These are phyloP conservation scores for Remersonia thermophila DNA, from an alignment of 2,329 filamentous ascomycete species.

Conservation along the genomic window DNA sequence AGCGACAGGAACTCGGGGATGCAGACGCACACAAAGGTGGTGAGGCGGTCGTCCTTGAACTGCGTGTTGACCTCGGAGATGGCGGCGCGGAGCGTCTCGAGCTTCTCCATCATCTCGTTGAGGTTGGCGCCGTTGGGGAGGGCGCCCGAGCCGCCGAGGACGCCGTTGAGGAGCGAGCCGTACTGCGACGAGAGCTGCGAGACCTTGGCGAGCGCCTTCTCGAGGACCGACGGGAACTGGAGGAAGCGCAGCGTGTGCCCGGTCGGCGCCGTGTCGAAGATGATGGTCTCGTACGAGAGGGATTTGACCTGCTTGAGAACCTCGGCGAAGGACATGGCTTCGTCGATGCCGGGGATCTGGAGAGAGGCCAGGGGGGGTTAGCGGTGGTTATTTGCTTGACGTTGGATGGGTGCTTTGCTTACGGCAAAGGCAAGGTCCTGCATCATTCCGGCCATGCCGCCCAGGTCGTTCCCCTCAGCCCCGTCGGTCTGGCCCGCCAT, in stretches of 20 bases:
- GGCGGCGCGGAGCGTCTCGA: conserved; percentile 84
- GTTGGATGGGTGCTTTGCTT: too few species aligned
- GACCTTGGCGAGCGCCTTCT: conserved; percentile 96
- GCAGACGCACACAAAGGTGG: conserved; percentile 95
- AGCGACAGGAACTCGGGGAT: conserved; percentile 94
- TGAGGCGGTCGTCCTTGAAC: conserved; percentile 93
- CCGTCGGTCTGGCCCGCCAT: conserved; percentile 49
- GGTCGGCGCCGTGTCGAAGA: conserved; percentile 97
- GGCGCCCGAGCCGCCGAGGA: conserved; percentile 57
- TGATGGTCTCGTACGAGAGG: conserved; percentile 95
- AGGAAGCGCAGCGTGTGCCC: conserved; percentile 97
- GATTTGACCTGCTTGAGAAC: conserved; percentile 99
- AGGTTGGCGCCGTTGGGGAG: conserved; percentile 90
- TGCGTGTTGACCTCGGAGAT: conserved; percentile 94
- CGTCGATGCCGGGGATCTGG: conserved; percentile 94
- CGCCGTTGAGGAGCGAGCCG: conserved; percentile 86
- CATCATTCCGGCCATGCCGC: conserved; percentile 85
- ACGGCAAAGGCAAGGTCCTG: conserved; percentile 95
- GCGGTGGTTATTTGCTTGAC: too few species aligned
- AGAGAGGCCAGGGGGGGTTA: neutral
- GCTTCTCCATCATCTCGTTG: conserved; percentile 83
- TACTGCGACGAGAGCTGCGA: conserved; percentile 90
- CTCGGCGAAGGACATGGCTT: conserved; percentile 99
- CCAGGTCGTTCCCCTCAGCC: conserved; percentile 52
- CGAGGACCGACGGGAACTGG: conserved; percentile 93